A percentile compares a stretch with the other conserved stretches of the same genome.
Conservation (phyloP, 257 asterid genomes). For the Solanum etuberosum region DNA sequence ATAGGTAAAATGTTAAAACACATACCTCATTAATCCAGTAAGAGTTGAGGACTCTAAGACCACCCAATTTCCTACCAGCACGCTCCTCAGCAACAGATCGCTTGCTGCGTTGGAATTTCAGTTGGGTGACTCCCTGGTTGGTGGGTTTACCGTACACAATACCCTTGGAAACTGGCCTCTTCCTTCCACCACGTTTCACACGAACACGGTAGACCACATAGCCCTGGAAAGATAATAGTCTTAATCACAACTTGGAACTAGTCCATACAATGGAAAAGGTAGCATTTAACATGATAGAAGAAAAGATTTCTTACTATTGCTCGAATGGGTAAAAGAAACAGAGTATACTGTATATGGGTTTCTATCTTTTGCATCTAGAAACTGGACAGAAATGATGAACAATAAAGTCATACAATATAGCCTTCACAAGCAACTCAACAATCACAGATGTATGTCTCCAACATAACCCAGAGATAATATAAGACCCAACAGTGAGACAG, state of each 20-base stretch:
- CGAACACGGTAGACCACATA: neutral
- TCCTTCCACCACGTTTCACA: neutral
- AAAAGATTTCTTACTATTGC: neutral
- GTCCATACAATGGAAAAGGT: neutral
- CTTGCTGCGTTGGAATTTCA: neutral
- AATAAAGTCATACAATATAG: neutral
- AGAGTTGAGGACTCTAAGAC: neutral
- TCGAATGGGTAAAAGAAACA: neutral
- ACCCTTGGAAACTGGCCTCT: conserved; percentile 1
- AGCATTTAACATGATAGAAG: neutral
- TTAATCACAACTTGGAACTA: neutral
- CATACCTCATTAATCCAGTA: neutral
- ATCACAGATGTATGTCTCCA: neutral
- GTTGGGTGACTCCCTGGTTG: neutral
- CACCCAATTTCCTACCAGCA: neutral
- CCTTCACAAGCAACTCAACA: neutral
- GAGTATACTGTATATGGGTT: neutral
- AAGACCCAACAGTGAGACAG: neutral
- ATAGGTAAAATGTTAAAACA: neutral
- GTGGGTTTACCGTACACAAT: conserved; percentile 1
- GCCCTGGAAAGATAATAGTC: neutral
- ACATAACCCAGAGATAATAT: neutral
- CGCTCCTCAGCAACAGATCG: conserved; percentile 2
- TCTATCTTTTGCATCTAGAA: neutral
- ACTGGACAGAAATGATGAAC: neutral